These are phyloP conservation scores for Globisporangium heterothallicum DNA, from an alignment of 352 stramenopile species.

Conservation along the genomic window DNA sequence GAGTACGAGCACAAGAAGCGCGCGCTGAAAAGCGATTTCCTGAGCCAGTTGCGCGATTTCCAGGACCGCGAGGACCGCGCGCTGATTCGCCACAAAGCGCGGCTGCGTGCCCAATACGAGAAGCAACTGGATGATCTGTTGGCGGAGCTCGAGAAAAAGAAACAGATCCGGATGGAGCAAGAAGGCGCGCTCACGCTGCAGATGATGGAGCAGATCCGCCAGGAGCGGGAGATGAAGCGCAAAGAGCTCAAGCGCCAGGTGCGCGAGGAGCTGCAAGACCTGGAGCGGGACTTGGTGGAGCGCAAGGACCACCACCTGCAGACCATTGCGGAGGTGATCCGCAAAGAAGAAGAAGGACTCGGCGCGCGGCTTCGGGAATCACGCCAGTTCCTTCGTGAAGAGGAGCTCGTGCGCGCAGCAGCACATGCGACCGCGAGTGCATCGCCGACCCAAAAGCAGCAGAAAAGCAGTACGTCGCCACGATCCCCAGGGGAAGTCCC, in stretches of 20 bases:
- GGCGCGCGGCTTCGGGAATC: conserved; percentile 24
- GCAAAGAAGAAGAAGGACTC: conserved; percentile 41
- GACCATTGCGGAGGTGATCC: conserved; percentile 29
- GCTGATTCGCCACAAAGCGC: conserved; percentile 60
- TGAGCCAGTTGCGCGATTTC: conserved; percentile 59
- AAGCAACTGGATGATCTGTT: conserved; percentile 57
- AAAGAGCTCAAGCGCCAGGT: conserved; percentile 39
- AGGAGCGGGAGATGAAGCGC: conserved; percentile 43
- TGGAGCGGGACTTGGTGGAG: conserved; percentile 41
- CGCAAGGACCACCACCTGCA: conserved; percentile 43
- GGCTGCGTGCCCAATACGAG: conserved; percentile 55
- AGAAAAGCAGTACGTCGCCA: background rate
- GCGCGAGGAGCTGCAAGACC: conserved; percentile 41
- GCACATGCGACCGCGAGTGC: background rate
- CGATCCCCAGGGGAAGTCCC: background rate
- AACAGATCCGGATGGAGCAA: conserved; percentile 47
- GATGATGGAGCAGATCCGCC: conserved; percentile 41
- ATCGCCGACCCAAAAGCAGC: background rate
- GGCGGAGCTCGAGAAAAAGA: conserved; percentile 53
- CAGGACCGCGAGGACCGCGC: conserved; percentile 64
- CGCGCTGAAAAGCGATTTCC: conserved; percentile 49
- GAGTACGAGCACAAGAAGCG: conserved; percentile 80
- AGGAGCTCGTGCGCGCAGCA: conserved; percentile 23
- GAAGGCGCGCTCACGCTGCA: conserved; percentile 50
- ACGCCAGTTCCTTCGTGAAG: conserved; percentile 29